phyloP scores from a whole-genome alignment of 257 asterid species.

The Lycium ferocissimum region DNA sequence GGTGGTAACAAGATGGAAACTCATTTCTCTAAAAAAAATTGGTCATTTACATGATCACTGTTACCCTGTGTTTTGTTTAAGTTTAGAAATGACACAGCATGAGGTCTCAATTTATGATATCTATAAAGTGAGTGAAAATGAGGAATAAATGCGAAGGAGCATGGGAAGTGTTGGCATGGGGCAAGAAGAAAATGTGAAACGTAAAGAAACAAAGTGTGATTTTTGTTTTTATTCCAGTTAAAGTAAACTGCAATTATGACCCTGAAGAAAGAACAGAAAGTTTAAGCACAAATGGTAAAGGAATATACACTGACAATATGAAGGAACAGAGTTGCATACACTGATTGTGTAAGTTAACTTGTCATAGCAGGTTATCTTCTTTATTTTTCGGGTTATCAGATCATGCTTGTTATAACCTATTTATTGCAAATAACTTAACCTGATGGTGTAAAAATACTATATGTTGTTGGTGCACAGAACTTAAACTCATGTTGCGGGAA shows the following conservation, averaged over 20 bases:
- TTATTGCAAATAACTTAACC: too few relatives aligned
- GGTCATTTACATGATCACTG: slow-evolving; percentile 2
- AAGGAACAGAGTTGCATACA: background rate
- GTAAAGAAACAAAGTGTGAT: background rate
- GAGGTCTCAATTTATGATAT: slow-evolving; percentile 11
- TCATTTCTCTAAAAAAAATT: slow-evolving; percentile 47
- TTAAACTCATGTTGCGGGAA: too few relatives aligned
- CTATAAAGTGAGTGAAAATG: background rate
- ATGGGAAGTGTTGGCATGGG: slow-evolving; percentile 22
- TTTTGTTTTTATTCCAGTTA: slow-evolving; percentile 23
- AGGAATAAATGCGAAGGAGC: slow-evolving; percentile 20
- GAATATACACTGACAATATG: too few relatives aligned
- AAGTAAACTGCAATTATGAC: slow-evolving; percentile 21
- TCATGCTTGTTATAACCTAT: too few relatives aligned
- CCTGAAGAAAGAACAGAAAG: background rate
- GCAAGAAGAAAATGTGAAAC: slow-evolving; percentile 30
- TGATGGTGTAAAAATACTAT: too few relatives aligned
- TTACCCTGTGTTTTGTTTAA: background rate
- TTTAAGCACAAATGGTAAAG: background rate
- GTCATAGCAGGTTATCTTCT: background rate
- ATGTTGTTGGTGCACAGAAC: too few relatives aligned
- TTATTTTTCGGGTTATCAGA: background rate
- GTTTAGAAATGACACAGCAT: background rate
- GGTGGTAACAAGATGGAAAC: slow-evolving; percentile 55
- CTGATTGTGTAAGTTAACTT: too few relatives aligned